Percentiles rank a stretch among this genome's conserved stretches.
phyloP scores from a whole-genome alignment of 2,329 filamentous ascomycete species.

The Talaromyces verruculosus region DNA sequence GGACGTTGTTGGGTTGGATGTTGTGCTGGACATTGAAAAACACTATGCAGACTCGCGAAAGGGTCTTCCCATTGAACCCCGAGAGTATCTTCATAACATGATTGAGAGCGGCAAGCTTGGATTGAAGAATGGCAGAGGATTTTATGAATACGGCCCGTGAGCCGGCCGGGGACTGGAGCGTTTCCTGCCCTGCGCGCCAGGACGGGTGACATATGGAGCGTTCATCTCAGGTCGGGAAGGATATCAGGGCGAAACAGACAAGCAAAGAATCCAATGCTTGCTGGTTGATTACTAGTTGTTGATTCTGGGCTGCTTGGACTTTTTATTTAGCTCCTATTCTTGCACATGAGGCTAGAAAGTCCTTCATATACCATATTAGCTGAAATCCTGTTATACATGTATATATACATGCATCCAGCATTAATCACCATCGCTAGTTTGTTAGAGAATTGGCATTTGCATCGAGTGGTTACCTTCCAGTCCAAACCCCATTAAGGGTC shows the following conservation, averaged over 20 bases:
- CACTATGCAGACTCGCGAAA: constrained; percentile 39
- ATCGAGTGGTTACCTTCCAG: neutral
- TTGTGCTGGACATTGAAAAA: constrained; percentile 43
- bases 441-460: neutral
- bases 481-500: neutral
- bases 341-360: neutral
- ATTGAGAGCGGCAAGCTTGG: constrained; percentile 36
- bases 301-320: neutral
- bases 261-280: neutral
- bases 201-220: neutral
- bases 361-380: neutral
- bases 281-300: neutral
- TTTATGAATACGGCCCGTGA: constrained; percentile 33
- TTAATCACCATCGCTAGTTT: neutral
- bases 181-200: neutral
- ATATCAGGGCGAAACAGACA: neutral
- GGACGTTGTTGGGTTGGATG: constrained; percentile 45
- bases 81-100: constrained; percentile 35
- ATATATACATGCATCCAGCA: neutral
- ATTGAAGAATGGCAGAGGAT: constrained; percentile 35
- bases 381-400: neutral
- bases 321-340: neutral
- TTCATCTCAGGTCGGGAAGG: neutral
- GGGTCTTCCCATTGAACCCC: constrained; percentile 33
- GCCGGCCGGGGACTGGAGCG: neutral